Percentiles rank a stretch among this genome's conserved stretches.
Evolutionary conservation across 2,329 filamentous ascomycete genomes (phyloP).

Genomic region (Penicillium vulpinum): DNA sequence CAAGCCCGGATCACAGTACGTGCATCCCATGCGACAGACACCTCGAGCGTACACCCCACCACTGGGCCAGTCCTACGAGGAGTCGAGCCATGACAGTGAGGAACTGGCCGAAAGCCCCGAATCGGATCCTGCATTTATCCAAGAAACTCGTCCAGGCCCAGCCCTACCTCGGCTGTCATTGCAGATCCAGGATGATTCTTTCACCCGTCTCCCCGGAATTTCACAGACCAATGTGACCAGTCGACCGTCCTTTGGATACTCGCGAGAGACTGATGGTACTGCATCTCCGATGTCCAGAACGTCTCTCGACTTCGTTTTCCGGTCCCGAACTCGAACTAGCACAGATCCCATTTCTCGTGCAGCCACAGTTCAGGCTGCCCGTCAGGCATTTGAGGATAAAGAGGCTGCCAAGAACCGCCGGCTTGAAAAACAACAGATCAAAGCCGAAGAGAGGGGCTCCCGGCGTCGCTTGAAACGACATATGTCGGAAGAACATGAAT

Average conservation of each 20-base stretch:
- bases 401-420: constrained; percentile 59
- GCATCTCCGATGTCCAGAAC: constrained; percentile 55
- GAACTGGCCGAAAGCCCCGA: constrained; percentile 49
- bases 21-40: constrained; percentile 58
- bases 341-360: constrained; percentile 56
- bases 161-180: constrained; percentile 35
- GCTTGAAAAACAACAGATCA: constrained; percentile 54
- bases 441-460: constrained; percentile 47
- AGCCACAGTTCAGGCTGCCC: constrained; percentile 57
- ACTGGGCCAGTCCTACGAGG: constrained; percentile 51
- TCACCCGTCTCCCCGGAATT: constrained; percentile 51
- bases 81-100: constrained; percentile 50
- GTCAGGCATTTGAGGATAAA: constrained; percentile 59
- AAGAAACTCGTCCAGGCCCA: constrained; percentile 30
- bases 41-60: constrained; percentile 57
- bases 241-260: constrained; percentile 48
- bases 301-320: constrained; percentile 58
- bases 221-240: constrained; percentile 57
- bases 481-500: constrained; percentile 11
- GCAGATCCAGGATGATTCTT: constrained; percentile 42
- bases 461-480: constrained; percentile 46
- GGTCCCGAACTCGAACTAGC: constrained; percentile 51
- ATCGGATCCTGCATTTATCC: constrained; percentile 34
- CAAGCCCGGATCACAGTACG: constrained; percentile 53
- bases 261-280: constrained; percentile 54